phyloP scores from a whole-genome alignment of 2,329 filamentous ascomycete genomes.

The Alternaria postmessia region DNA sequence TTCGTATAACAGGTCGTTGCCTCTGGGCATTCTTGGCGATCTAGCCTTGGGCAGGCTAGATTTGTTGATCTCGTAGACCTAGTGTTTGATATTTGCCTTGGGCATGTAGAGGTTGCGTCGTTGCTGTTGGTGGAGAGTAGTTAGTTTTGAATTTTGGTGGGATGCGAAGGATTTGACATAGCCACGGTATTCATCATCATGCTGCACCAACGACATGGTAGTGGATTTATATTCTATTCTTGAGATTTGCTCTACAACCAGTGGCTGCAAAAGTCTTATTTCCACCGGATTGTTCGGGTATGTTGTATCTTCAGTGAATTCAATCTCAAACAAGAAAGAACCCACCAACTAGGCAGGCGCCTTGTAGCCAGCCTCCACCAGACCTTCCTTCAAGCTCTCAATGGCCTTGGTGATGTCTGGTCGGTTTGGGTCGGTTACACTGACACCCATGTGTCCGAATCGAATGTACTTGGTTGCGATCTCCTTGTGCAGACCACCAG shows the following conservation, averaged over 20 bases:
- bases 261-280: not conserved
- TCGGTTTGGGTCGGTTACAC: slow-evolving; percentile 80
- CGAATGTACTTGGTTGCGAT: slow-evolving; percentile 93
- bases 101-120: slow-evolving; percentile 2
- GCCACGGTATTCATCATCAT: slow-evolving; percentile 18
- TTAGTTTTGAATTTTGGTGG: not conserved
- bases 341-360: slow-evolving; percentile 11
- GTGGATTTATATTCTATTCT: slow-evolving; percentile 14
- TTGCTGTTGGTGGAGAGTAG: slow-evolving; percentile 1
- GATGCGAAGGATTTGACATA: slow-evolving; percentile 10
- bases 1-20: slow-evolving; percentile 10
- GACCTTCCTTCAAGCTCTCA: slow-evolving; percentile 74
- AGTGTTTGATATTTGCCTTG: not conserved
- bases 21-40: slow-evolving; percentile 14
- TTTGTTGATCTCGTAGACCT: not conserved
- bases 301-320: not conserved
- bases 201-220: not conserved
- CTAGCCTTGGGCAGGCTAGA: slow-evolving; percentile 6
- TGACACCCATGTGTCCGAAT: slow-evolving; percentile 98
- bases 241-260: not conserved
- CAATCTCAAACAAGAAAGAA: not conserved
- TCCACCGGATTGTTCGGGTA: not conserved
- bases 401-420: slow-evolving; percentile 87
- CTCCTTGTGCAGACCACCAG: slow-evolving; percentile 94
- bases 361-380: slow-evolving; percentile 76